Conservation (phyloP, 768 basidiomycete species). For the Termitomyces sp. region DNA sequence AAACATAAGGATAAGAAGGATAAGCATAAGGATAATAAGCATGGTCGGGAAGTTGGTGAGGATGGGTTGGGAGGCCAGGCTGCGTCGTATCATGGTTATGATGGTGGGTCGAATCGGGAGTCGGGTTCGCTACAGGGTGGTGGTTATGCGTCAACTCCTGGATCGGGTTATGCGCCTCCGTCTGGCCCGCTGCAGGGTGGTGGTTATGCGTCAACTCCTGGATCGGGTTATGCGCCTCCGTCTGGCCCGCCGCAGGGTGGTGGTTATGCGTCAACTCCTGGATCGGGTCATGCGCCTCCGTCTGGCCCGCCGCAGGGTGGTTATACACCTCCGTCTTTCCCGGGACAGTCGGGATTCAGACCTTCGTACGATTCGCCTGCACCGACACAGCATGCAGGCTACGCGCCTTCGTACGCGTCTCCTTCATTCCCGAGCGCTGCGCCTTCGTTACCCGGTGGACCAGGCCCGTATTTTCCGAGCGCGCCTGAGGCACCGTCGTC, state of each 20-base stretch:
- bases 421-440: slow-evolving; percentile 23
- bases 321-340: slow-evolving; percentile 17
- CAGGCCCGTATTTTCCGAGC: slow-evolving; percentile 23
- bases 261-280: slow-evolving; percentile 16
- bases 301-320: slow-evolving; percentile 12
- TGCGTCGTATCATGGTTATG: slow-evolving; percentile 24
- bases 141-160: slow-evolving; percentile 17
- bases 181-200: too few species aligned
- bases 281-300: slow-evolving; percentile 15
- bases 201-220: slow-evolving; percentile 13
- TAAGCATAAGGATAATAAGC: slow-evolving; percentile 12
- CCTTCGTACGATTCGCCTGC: slow-evolving; percentile 11
- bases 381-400: slow-evolving; percentile 19
- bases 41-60: slow-evolving; percentile 3
- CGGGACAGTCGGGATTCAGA: slow-evolving; percentile 10
- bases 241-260: slow-evolving; percentile 13
- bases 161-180: slow-evolving; percentile 16
- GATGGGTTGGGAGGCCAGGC: slow-evolving; percentile 15
- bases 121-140: slow-evolving; percentile 2
- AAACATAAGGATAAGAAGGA: slow-evolving; percentile 16
- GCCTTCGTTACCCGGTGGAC: slow-evolving; percentile 14
- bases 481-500: slow-evolving; percentile 7
- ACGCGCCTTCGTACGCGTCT: slow-evolving; percentile 21
- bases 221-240: too few species aligned
- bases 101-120: slow-evolving; percentile 7